Evolutionary conservation across 805 yeast species (phyloP), one percentile per base, ranked within the genome.

Genomic region (Ogataea ganodermae): DNA sequence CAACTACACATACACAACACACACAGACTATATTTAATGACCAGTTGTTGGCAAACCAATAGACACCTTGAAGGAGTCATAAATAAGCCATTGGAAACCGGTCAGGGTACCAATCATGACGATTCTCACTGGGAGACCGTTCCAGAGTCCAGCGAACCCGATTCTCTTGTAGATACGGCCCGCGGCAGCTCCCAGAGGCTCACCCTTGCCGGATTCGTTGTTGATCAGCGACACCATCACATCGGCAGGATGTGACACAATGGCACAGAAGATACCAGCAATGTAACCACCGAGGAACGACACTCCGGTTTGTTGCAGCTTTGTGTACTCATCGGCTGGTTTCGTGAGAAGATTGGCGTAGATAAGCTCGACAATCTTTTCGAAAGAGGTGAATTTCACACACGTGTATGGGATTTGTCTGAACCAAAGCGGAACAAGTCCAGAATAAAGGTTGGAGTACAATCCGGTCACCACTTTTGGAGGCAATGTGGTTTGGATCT

Each of bases 381-480:
- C 99, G 72, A 94, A 92, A 21, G 96, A 79, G 7, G 97, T 92
- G 69, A 92, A 94, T 72, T 94, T 92, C 52, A 87, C 95, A 97
- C 92, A 91, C 22, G 98, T 92, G 74, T 92, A 92, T n/a, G 98
- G 99, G 60, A 92, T 86, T 71, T 92, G 99, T 74, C 98, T 85
- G 49, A 83, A 80, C 98, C 98, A 94, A 55, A 92, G 75, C 12
- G 99, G 98, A 8, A 82, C 84, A 45, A 92, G 71, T 45, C 98
- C 98, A 63, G 87, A 86, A 74, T 91, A 92, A 43, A 92, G 74
- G 43, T 59, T 50, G 1, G 89, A 88, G 18, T 73, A 81, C 45
- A 85, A 52, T 4, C 85, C 82, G 30, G 78, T 74, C 54, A 86
- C 79, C 70, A 81, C 83, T 44, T 71, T 69, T 20, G 97, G 96